phyloP scores from a whole-genome alignment of 805 yeast species.

The Peterozyma xylosa region DNA sequence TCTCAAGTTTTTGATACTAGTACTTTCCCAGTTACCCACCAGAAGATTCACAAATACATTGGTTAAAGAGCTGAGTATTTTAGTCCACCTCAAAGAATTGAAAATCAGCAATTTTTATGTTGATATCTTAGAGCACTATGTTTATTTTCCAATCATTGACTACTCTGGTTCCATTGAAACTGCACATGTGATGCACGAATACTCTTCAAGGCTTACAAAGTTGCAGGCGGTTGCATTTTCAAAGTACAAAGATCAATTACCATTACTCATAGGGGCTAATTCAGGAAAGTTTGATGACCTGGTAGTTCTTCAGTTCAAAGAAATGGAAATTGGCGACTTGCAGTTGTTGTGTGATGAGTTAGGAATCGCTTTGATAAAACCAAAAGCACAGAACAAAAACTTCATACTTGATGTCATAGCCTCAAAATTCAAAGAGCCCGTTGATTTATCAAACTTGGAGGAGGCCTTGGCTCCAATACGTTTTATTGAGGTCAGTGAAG shows the following conservation, averaged over 20 bases:
- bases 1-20: slow-evolving; percentile 17
- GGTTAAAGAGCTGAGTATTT: slow-evolving; percentile 19
- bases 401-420: too few species aligned
- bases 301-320: too few species aligned
- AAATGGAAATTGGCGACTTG: too few species aligned
- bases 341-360: too few species aligned
- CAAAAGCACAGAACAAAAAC: too few species aligned
- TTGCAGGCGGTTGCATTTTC: not conserved
- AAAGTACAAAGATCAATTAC: not conserved
- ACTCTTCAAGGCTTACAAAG: not conserved
- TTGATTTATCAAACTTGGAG: too few species aligned
- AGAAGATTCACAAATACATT: slow-evolving; percentile 26
- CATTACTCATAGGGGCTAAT: not conserved
- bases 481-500: too few species aligned
- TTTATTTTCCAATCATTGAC: slow-evolving; percentile 34
- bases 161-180: slow-evolving; percentile 23
- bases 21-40: slow-evolving; percentile 33
- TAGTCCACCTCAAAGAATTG: slow-evolving; percentile 9
- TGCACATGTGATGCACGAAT: slow-evolving; percentile 10
- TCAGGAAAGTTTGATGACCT: not conserved
- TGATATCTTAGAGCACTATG: slow-evolving; percentile 15
- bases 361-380: too few species aligned
- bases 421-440: too few species aligned
- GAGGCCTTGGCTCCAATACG: too few species aligned
- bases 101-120: slow-evolving; percentile 1